Conservation (phyloP, 169 alveolate species). For the Plasmodium blacklocki region DNA sequence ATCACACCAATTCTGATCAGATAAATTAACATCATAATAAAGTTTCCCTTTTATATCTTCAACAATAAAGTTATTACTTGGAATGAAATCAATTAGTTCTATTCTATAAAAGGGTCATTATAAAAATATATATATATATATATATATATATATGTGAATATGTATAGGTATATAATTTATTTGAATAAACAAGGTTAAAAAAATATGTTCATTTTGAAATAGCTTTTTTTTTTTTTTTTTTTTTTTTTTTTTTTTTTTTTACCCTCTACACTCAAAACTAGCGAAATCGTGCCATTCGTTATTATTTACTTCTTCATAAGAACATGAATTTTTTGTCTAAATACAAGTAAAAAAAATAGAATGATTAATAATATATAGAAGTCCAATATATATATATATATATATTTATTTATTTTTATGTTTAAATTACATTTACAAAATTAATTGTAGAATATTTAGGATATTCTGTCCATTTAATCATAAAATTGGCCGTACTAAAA, state of each 20-base stretch:
- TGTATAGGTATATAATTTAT: no score
- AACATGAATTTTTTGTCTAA: conserved; percentile 52
- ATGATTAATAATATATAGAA: not conserved
- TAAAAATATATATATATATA: not conserved
- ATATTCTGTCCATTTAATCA: conserved; percentile 65
- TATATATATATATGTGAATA: not conserved
- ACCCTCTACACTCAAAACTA: conserved; percentile 71
- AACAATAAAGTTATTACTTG: conserved; percentile 36
- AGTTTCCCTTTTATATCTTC: conserved; percentile 68
- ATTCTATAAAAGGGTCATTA: conserved; percentile 13
- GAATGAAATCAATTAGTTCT: conserved; percentile 37
- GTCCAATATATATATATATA: not conserved
- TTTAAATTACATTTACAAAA: conserved; percentile 33
- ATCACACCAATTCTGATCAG: conserved; percentile 65
- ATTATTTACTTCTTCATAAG: conserved; percentile 22
- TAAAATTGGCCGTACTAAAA: conserved; percentile 60
- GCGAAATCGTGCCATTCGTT: conserved; percentile 63
- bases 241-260: conserved; percentile 1
- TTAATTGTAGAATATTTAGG: conserved; percentile 69
- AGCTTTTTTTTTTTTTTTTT: conserved; percentile 7
- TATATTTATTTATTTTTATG: not conserved
- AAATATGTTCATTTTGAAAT: not conserved
- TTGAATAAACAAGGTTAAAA: not conserved
- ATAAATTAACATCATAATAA: conserved; percentile 52
- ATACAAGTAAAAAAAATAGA: not conserved